Evolutionary conservation across 2,329 filamentous ascomycete species (phyloP), one percentile per base, ranked within the genome.

Genomic region (Tolypocladium album): DNA sequence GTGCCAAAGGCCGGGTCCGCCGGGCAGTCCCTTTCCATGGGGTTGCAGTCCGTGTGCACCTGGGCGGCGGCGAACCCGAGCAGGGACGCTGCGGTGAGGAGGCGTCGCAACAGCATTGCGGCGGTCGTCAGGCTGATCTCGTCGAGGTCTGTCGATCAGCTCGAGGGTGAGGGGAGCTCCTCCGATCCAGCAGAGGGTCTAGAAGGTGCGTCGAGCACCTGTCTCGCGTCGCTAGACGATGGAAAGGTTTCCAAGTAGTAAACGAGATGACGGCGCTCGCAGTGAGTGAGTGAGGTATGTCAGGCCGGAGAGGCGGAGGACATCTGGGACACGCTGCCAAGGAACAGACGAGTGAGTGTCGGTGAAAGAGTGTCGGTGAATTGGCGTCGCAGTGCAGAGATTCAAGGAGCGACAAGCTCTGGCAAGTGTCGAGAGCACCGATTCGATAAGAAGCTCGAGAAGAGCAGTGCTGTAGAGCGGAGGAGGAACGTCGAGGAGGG

Each of bases 21-120:
- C 1, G 88, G 84, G 71, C 92, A 96, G 64, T 77, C 74, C 52
- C 81, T 74, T 64, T 91, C 82, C 68, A 88, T 79, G 6, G 93
- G 92, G 69, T 95, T 87, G 78, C 92, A 97, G 50, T 80, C 72
- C 9, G 89, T 91, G 60, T 75, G 85, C 39, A 92, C 91, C 73
- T 97, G 93, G 56, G 88, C 91, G 43, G 79, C 65, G 56, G 79
- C 77, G 52, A 82, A 72, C 59, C 81, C 68, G 12, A 78, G 59
- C 60, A 82, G 67, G 60, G 74, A 70, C 58, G 75, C 75, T 8
- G 66, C 68, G 31, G 71, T 64, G 39, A 71, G 59, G 56, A 75
- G 61, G 31, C 60, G 64, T 56, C 67, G 64, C 59, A 22, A 55
- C 57, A 55, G 45, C 64, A 64, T 64, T 5, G 7, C 57, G 55